Conservation (phyloP, 176 grass and related monocot genomes). For the Oryza coarctata region DNA sequence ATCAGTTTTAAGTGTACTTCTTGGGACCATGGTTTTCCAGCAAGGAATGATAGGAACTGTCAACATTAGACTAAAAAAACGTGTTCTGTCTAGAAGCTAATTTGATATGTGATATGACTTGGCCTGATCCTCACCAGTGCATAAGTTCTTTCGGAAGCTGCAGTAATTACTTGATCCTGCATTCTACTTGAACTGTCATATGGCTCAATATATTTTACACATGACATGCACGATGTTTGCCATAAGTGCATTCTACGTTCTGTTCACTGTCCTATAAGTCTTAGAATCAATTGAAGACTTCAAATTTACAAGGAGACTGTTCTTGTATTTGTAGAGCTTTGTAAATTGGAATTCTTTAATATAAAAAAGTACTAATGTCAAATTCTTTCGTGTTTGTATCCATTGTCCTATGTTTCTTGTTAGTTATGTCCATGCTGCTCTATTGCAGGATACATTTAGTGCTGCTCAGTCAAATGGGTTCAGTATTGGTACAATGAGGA, state of each 20-base stretch:
- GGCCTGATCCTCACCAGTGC: neutral
- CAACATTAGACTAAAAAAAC: too few relatives aligned
- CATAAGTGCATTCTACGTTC: too few relatives aligned
- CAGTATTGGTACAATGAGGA: neutral
- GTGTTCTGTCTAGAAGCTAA: neutral
- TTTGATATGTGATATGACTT: neutral
- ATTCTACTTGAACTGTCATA: neutral
- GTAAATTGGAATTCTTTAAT: neutral
- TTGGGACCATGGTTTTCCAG: neutral
- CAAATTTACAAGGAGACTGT: neutral
- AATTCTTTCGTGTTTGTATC: neutral
- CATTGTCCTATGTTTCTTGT: slow-evolving; percentile 10
- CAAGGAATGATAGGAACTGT: neutral
- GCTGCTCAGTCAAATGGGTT: slow-evolving; percentile 12
- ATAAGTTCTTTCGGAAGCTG: neutral
- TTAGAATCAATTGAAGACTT: neutral
- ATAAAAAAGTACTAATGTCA: neutral
- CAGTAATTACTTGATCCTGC: neutral
- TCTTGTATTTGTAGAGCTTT: neutral
- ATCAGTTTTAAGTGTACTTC: neutral
- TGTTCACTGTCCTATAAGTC: neutral
- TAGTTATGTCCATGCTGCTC: neutral
- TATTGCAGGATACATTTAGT: slow-evolving; percentile 17
- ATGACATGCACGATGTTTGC: slow-evolving; percentile 18
- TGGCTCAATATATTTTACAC: neutral